Evolutionary conservation across 2,329 filamentous ascomycete species (phyloP), one percentile per base, ranked within the genome.

Genomic region (Aspergillus floridensis): DNA sequence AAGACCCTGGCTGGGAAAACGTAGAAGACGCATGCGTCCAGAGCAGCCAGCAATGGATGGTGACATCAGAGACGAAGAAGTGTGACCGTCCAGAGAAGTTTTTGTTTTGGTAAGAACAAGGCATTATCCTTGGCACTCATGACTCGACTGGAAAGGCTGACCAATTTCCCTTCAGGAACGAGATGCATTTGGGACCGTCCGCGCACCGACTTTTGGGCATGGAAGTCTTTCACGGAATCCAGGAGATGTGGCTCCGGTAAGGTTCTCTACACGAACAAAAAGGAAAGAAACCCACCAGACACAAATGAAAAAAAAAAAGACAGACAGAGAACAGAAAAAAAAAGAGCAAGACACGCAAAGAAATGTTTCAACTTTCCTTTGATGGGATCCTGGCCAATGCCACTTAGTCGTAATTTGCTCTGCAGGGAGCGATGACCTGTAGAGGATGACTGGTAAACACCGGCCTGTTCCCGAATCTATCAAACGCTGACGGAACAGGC

Each of bases 161-260:
- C 38, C 38, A 19, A 49, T 52, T 62, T 51, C 22, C 38, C 52
- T 65, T 54, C 63, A 79, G 77, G 76, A 71, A 78, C 64, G 70
- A 76, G 22, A 75, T 79, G 72, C 73, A 76, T 63, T 61, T 77
- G 54, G 75, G 75, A 5, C 70, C 74, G 24, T 70, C 66, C 22
- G 74, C 72, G 24, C 74, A 77, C 59, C 68, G 70, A 38, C 66
- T 78, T 47, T 69, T 78, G 70, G 75, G 71, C 35, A 64, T 63
- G 47, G 74, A 74, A 48, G 68, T 77, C 46, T 76, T 75, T 64
- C 67, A 72, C 56, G 73, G 70, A 31, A 74, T 77, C 61, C 67
- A 73, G 52, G 68, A 68, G 38, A 61, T 72, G 48, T 71, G 74
- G 68, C 65, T 77, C 50, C 61, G 62, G 35, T 63, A 62, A 51